Evolutionary conservation across 2,329 filamentous ascomycete genomes (phyloP).

Genomic region (Penicillium sp.): DNA sequence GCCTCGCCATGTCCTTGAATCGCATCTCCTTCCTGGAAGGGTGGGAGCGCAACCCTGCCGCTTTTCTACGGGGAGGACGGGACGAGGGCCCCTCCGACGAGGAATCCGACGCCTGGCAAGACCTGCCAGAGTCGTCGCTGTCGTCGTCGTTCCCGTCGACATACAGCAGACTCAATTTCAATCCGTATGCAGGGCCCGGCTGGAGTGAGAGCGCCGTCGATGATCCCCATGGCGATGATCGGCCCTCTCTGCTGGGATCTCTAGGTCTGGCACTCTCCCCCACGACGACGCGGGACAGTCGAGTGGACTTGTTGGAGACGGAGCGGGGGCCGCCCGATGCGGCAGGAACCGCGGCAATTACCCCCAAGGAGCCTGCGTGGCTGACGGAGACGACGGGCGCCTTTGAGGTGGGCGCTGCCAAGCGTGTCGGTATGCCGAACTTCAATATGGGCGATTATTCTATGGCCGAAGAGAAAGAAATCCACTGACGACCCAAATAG

Average conservation of each 20-base stretch:
- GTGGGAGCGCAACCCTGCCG: slow-evolving; percentile 38
- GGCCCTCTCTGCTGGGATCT: slow-evolving; percentile 20
- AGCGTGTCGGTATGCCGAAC: slow-evolving; percentile 49
- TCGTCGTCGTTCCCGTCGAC: slow-evolving; percentile 38
- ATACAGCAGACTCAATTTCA: slow-evolving; percentile 43
- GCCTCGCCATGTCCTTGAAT: slow-evolving; percentile 41
- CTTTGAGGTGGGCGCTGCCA: slow-evolving; percentile 55
- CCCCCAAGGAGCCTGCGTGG: slow-evolving; percentile 14
- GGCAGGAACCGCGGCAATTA: slow-evolving; percentile 12
- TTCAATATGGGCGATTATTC: too few relatives aligned
- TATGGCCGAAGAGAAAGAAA: neutral
- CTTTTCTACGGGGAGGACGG: slow-evolving; percentile 29
- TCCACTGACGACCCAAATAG: slow-evolving; percentile 42
- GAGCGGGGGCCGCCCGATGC: slow-evolving; percentile 10
- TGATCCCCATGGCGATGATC: slow-evolving; percentile 33
- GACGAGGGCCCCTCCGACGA: slow-evolving; percentile 16
- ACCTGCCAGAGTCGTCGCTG: slow-evolving; percentile 31
- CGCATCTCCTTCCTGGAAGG: slow-evolving; percentile 46
- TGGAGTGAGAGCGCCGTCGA: slow-evolving; percentile 36
- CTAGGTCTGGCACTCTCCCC: slow-evolving; percentile 18
- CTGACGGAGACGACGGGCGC: slow-evolving; percentile 39
- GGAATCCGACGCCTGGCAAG: slow-evolving; percentile 30
- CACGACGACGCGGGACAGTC: slow-evolving; percentile 21
- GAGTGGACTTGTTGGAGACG: slow-evolving; percentile 15
- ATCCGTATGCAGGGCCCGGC: slow-evolving; percentile 40